Base-by-base conservation (phyloP, 495 filamentous ascomycete species). In the Neurospora sp. region DNA sequence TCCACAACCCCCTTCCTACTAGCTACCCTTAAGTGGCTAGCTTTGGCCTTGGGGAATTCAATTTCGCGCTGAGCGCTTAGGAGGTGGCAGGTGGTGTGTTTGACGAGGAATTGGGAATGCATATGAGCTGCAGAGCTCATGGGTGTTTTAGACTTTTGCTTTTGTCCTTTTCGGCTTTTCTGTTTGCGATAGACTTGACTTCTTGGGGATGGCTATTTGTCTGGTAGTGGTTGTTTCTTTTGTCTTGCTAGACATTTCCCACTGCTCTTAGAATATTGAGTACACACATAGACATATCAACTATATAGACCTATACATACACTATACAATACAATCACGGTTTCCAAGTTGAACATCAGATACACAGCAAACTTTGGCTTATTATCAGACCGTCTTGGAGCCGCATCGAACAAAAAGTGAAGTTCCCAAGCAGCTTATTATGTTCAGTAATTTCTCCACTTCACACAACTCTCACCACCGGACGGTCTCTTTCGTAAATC, bases 1-100 rank as follows among this genome's bases (percentile, higher is more conserved):
- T 71, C 69, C 66, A 74, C 35, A 74, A 75, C 74, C 69, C 46
- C 7, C 44, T 74, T 38, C 71, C 75, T n/a, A 73, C 71, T 35
- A 66, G 53, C 53, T 66, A 66, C 1, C 53, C 53, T 66, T 66
- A 66, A 66, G 27, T 35, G 53, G 53, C 48, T 59, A 61, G 22
- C 53, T 27, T 31, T 2, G 53, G 53, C 0, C 14, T 7, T 42
- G 0, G 44, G 18, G 22, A 61, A 31, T 3, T 27, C 11, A 5
- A 61, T 11, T 31, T 31, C 6, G 22, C 53, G 53, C 53, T 61
- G 12, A 61, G 27, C 2, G 27, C 27, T 27, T 27, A 27, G 27
- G 27, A 27, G 27, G 27, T 27, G 27, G 27, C 27, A 27, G 53
- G 22, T 31, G 53, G 12, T 31, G 22, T 31, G 53, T 61, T 27